Evolutionary conservation across 208 protist genomes (phyloP).

Genomic region (Paratrypanosoma confusum): DNA sequence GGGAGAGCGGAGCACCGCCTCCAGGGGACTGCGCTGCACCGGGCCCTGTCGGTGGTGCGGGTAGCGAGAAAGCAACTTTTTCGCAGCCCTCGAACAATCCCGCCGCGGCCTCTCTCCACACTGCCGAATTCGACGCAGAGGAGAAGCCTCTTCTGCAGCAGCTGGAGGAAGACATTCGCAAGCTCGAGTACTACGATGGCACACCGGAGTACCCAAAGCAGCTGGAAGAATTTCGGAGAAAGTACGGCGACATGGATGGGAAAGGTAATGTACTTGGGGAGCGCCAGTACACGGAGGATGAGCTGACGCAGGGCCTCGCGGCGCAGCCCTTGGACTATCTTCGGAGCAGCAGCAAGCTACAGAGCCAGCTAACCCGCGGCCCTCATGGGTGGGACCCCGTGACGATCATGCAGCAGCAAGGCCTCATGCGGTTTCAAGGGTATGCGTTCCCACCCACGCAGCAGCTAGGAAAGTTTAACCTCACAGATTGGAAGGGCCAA

Average conservation of each 20-base stretch:
- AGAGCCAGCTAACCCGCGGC: constrained; percentile 42
- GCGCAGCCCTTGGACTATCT: constrained; percentile 72
- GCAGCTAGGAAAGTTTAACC: constrained; percentile 61
- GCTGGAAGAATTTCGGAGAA: constrained; percentile 49
- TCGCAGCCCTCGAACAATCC: neutral
- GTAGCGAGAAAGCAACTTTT: neutral
- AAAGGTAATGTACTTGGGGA: neutral
- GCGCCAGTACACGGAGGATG: constrained; percentile 36
- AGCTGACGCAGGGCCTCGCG: constrained; percentile 45
- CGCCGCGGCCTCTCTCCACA: too few relatives aligned
- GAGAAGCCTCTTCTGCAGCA: constrained; percentile 18
- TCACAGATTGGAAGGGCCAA: too few relatives aligned
- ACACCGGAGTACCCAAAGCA: constrained; percentile 53
- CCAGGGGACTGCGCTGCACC: neutral
- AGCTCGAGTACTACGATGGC: constrained; percentile 76
- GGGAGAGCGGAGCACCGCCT: neutral
- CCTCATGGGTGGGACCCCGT: constrained; percentile 67
- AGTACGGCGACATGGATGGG: constrained; percentile 28
- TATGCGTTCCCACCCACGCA: constrained; percentile 75
- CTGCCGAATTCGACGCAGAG: too few relatives aligned
- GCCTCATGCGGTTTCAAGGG: constrained; percentile 68
- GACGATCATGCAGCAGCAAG: constrained; percentile 70
- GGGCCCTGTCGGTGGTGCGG: neutral
- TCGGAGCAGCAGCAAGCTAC: constrained; percentile 41
- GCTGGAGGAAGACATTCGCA: constrained; percentile 63